Evolutionary conservation across 306 rosid genomes (phyloP).

Genomic region (Senna tora): DNA sequence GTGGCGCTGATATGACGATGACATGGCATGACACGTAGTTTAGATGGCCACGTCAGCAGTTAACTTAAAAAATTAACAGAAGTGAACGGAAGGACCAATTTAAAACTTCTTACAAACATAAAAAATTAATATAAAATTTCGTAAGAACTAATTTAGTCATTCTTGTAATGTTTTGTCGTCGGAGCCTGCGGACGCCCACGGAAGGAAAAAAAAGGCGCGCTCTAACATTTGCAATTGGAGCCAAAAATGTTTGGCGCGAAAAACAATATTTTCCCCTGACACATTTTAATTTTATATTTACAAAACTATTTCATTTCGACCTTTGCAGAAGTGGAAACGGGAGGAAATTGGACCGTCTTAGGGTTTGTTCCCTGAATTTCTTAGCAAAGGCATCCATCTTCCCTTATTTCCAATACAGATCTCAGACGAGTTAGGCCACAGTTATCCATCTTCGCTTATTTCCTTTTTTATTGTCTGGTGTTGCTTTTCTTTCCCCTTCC

Average conservation of each 20-base stretch:
- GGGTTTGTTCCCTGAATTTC: conserved; percentile 15
- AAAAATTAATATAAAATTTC: no score
- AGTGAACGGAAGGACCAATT: no score
- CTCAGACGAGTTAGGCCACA: not conserved
- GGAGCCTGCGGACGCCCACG: no score
- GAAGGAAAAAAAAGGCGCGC: not conserved
- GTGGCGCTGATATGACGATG: no score
- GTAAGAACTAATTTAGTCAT: no score
- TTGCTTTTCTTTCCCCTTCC: not conserved
- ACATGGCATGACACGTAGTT: no score
- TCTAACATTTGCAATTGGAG: conserved; percentile 1
- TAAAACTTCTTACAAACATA: no score
- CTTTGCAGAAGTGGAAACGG: not conserved
- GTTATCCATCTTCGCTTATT: not conserved
- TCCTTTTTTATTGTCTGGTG: not conserved
- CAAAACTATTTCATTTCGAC: not conserved
- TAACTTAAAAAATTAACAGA: no score
- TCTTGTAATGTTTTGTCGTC: no score
- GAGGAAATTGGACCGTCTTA: conserved; percentile 1
- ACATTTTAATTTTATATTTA: not conserved
- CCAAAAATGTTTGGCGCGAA: conserved; percentile 31
- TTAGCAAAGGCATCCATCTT: not conserved
- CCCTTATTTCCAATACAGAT: not conserved
- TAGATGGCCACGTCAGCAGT: no score
- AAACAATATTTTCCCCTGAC: not conserved